Conservation (phyloP, 2,329 filamentous ascomycete genomes). For the Talaromyces sp. region DNA sequence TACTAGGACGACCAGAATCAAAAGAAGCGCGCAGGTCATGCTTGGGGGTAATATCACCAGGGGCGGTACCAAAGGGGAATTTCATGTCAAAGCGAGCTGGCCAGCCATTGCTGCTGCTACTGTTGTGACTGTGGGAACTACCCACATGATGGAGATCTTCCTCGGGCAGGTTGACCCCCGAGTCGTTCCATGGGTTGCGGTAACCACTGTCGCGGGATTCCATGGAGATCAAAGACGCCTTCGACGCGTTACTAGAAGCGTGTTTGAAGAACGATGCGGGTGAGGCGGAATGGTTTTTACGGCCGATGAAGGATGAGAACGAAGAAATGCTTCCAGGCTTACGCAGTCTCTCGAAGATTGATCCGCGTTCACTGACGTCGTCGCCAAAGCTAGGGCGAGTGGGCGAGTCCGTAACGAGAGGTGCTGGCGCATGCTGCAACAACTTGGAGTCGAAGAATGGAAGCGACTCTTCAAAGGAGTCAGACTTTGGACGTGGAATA, state of each 20-base stretch:
- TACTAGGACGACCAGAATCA: slow-evolving; percentile 88
- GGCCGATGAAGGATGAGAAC: slow-evolving; percentile 92
- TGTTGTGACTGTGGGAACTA: slow-evolving; percentile 61
- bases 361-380: slow-evolving; percentile 75
- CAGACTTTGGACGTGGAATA: slow-evolving; percentile 97
- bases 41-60: slow-evolving; percentile 79
- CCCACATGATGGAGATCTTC: slow-evolving; percentile 64
- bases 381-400: slow-evolving; percentile 82
- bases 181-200: slow-evolving; percentile 97
- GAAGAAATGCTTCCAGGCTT: slow-evolving; percentile 94
- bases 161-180: slow-evolving; percentile 88
- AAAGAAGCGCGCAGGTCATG: slow-evolving; percentile 81
- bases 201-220: slow-evolving; percentile 94
- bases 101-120: slow-evolving; percentile 60
- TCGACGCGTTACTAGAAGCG: slow-evolving; percentile 83
- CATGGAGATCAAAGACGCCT: slow-evolving; percentile 92
- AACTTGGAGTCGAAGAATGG: slow-evolving; percentile 97
- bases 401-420: slow-evolving; percentile 80
- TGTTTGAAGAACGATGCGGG: slow-evolving; percentile 89
- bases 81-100: slow-evolving; percentile 59
- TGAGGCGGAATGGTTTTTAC: slow-evolving; percentile 89
- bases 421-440: slow-evolving; percentile 83
- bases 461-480: slow-evolving; percentile 95
- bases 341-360: slow-evolving; percentile 84
- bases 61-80: slow-evolving; percentile 61